These are phyloP conservation scores for Paxillus ammoniavirescens DNA, from an alignment of 768 basidiomycete species.

Conservation along the genomic window DNA sequence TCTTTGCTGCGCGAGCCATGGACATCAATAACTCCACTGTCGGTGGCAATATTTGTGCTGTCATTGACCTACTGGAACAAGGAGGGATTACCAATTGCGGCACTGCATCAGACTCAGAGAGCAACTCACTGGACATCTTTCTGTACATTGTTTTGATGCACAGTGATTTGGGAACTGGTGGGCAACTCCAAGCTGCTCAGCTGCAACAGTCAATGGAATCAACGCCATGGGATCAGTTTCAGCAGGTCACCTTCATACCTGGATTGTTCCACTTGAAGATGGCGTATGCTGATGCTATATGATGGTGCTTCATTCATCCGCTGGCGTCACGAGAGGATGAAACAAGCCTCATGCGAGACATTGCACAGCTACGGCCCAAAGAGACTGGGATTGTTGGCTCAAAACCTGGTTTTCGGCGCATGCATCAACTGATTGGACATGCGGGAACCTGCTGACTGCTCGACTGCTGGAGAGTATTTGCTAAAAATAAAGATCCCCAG, in stretches of 20 bases:
- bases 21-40: conserved; percentile 25
- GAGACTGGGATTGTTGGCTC: conserved; percentile 32
- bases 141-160: conserved; percentile 14
- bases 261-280: conserved; percentile 35
- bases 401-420: conserved; percentile 33
- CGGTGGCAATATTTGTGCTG: conserved; percentile 17
- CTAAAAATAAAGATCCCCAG: conserved; percentile 2
- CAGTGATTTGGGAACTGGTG: conserved; percentile 22
- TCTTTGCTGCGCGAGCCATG: conserved; percentile 17
- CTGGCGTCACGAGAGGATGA: background rate
- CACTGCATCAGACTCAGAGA: background rate
- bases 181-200: conserved; percentile 12
- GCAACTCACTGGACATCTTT: conserved; percentile 5
- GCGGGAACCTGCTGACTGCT: conserved; percentile 24
- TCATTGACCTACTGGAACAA: conserved; percentile 9
- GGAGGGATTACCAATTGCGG: background rate
- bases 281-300: conserved; percentile 21
- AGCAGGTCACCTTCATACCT: conserved; percentile 31
- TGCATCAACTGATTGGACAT: conserved; percentile 36
- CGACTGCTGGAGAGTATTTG: conserved; percentile 30
- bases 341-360: conserved; percentile 18
- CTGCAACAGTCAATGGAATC: conserved; percentile 25
- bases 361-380: conserved; percentile 25
- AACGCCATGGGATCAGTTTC: conserved; percentile 28
- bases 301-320: conserved; percentile 13